Evolutionary conservation across 768 basidiomycete species (phyloP).

Genomic region (Termitomyces sp.): DNA sequence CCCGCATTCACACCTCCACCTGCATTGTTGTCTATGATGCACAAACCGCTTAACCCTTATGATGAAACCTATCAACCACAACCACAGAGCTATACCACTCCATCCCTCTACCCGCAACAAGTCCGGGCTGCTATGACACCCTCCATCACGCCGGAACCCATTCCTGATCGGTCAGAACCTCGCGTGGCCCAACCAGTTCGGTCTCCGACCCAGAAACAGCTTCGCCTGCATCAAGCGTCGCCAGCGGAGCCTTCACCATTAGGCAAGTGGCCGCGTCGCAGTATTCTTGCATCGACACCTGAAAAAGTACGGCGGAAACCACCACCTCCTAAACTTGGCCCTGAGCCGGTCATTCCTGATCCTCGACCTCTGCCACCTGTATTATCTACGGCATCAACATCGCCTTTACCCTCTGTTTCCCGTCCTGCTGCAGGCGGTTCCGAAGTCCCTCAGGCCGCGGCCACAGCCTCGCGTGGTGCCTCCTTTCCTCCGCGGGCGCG

Average conservation of each 20-base stretch:
- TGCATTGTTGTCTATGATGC: constrained; percentile 11
- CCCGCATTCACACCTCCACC: constrained; percentile 20
- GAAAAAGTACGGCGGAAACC: constrained; percentile 29
- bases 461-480: not conserved
- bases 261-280: constrained; percentile 51
- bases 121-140: constrained; percentile 21
- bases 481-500: constrained; percentile 24
- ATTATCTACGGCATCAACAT: not conserved
- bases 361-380: not conserved
- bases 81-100: constrained; percentile 9
- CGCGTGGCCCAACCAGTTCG: not conserved
- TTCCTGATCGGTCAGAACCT: not conserved
- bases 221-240: constrained; percentile 20
- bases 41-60: constrained; percentile 7
- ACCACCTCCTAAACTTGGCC: not conserved
- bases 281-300: constrained; percentile 36
- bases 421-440: not conserved
- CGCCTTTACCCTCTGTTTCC: not conserved
- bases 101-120: constrained; percentile 34
- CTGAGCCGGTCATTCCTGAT: not conserved
- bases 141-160: not conserved
- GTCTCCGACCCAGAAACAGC: constrained; percentile 19
- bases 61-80: constrained; percentile 12
- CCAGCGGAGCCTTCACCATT: constrained; percentile 43
- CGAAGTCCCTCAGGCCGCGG: not conserved